These are phyloP conservation scores for Trichocladium antarcticum DNA, from an alignment of 495 filamentous ascomycete species.

Conservation along the genomic window DNA sequence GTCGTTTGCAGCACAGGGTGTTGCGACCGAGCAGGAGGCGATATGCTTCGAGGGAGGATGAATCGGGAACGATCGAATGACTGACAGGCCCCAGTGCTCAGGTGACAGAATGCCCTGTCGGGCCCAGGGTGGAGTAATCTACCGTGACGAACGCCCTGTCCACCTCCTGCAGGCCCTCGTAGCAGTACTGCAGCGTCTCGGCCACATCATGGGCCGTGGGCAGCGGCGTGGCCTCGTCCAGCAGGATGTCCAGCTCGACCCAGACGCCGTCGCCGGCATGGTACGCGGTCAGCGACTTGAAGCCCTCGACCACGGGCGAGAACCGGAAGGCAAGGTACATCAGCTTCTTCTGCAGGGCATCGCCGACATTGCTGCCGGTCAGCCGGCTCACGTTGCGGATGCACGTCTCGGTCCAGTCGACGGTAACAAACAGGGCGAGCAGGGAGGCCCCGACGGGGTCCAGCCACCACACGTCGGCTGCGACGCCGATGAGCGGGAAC, in stretches of 20 bases:
- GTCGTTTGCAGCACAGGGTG: too few relatives aligned
- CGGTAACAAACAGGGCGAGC: conserved; percentile 41
- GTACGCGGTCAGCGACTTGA: conserved; percentile 38
- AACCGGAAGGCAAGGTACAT: conserved; percentile 38
- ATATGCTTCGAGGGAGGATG: too few relatives aligned
- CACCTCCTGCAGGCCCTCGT: conserved; percentile 32
- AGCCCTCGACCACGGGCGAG: conserved; percentile 34
- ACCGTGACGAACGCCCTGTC: conserved; percentile 40
- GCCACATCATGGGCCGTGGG: conserved; percentile 36
- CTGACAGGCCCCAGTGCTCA: too few relatives aligned
- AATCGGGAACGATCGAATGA: too few relatives aligned
- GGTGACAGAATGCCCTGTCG: conserved; percentile 10
- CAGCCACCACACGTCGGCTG: conserved; percentile 38
- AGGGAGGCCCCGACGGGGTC: conserved; percentile 37
- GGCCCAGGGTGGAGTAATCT: conserved; percentile 26
- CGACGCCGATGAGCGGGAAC: conserved; percentile 36
- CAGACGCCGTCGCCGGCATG: conserved; percentile 41
- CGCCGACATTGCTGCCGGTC: conserved; percentile 29
- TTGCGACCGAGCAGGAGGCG: too few relatives aligned
- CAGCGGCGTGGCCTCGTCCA: conserved; percentile 33
- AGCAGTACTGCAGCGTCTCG: conserved; percentile 43
- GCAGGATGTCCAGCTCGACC: conserved; percentile 39
- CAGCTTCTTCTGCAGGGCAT: conserved; percentile 30
- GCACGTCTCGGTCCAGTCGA: conserved; percentile 38
- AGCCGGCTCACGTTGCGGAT: conserved; percentile 38